phyloP scores from a whole-genome alignment of 169 alveolate species.

The Sarcocystis neurona region DNA sequence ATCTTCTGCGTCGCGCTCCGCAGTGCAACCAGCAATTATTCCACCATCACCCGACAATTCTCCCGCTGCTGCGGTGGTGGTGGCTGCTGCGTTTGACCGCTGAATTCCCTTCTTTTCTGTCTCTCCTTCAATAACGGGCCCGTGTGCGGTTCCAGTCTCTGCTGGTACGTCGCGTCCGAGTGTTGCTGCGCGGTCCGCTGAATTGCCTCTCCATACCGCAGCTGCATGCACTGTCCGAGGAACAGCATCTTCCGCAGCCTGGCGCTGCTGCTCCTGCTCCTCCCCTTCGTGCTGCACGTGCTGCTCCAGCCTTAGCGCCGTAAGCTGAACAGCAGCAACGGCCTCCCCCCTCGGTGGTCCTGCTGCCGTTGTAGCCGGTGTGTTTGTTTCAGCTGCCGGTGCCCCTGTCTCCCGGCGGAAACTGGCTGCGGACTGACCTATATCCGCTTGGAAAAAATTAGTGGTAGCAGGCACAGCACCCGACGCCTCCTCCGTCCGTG shows the following conservation, averaged over 20 bases:
- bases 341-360: constrained; percentile 17
- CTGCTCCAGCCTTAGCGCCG: too few species aligned
- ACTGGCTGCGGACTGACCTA: constrained; percentile 33
- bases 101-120: too few species aligned
- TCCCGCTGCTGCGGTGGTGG: too few species aligned
- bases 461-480: background rate
- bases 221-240: background rate
- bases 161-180: background rate
- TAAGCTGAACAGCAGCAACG: too few species aligned
- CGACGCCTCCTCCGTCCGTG: constrained; percentile 44
- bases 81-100: too few species aligned
- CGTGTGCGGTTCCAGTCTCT: background rate
- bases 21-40: too few species aligned
- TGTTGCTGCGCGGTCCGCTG: background rate
- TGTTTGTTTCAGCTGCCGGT: constrained; percentile 52
- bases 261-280: constrained; percentile 42
- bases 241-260: constrained; percentile 28
- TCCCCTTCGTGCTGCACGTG: constrained; percentile 30
- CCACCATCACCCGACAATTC: too few species aligned
- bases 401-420: constrained; percentile 50
- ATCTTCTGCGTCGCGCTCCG: too few species aligned
- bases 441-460: background rate
- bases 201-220: background rate
- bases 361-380: constrained; percentile 21
- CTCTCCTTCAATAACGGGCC: background rate